Conservation (phyloP, 2,329 filamentous ascomycete species). For the Exophiala mesophila region DNA sequence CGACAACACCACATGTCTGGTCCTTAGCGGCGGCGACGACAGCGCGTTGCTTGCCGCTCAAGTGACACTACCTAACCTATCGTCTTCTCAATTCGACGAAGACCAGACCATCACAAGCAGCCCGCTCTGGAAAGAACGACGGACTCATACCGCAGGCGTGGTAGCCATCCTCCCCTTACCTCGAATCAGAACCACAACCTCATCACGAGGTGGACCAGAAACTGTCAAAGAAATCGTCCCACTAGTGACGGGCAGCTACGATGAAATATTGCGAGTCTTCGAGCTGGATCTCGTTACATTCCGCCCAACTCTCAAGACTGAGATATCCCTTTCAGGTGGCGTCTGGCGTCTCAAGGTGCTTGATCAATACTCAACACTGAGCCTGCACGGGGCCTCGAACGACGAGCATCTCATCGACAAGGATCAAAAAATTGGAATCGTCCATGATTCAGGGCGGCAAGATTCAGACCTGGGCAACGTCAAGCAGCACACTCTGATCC, state of each 20-base stretch:
- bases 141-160: constrained; percentile 71
- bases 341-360: constrained; percentile 77
- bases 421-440: not conserved
- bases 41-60: constrained; percentile 44
- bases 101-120: constrained; percentile 1
- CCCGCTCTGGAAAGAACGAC: constrained; percentile 41
- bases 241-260: constrained; percentile 84
- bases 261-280: constrained; percentile 71
- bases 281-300: constrained; percentile 30
- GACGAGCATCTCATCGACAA: constrained; percentile 18
- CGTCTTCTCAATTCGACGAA: constrained; percentile 10
- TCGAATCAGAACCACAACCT: constrained; percentile 8
- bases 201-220: not conserved
- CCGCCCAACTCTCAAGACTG: constrained; percentile 39
- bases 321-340: constrained; percentile 66
- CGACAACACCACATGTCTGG: constrained; percentile 2
- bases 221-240: constrained; percentile 40
- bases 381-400: not conserved
- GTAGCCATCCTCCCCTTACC: constrained; percentile 75
- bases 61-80: constrained; percentile 29
- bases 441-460: not conserved
- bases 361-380: constrained; percentile 12
- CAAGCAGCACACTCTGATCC: constrained; percentile 44
- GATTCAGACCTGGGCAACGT: not conserved
- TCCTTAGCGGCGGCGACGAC: constrained; percentile 67